Base-by-base conservation (phyloP, 306 rosid genomes). In the Sicyos baderoa region DNA sequence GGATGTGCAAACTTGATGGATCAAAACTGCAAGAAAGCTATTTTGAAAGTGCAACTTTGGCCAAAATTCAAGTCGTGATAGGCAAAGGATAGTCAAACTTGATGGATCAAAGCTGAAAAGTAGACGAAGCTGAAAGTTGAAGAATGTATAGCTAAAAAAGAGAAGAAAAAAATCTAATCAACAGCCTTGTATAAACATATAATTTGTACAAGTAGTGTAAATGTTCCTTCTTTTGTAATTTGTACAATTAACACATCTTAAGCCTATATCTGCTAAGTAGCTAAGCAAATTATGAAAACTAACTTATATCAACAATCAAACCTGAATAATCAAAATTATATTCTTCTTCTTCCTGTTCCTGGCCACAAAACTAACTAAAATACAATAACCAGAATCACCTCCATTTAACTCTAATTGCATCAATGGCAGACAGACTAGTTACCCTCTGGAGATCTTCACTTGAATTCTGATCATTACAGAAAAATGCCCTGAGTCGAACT, bases 221-320 rank as follows among this genome's bases (percentile, higher is more conserved):
- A 48, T 48, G 54, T 67, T 66, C 21, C 55, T 48, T 48, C 37
- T 15, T 67, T 67, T 67, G 69, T 67, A 67, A 7, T 67, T 67
- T 67, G 69, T 67, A 67, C 57, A 49, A 11, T 49, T 48, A 47
- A 45, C 72, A 67, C 56, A 25, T 22, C 56, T 40, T 67, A 67
- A 4, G 13, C 57, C 72, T 47, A 14, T 48, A 48, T 25, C 25
- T 21, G 18, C 7, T 42, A 23, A 48, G 10, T 48, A 15, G 37
- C 54, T 23, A 67, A 48, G 19, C 56, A 48, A n/a, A 67, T 4
- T 47, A 66, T 22, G 4, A 7, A 48, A 48, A 22, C 19, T 40
- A 40, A 40, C 45, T 40, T 40, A 40, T 7, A 40, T 3, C 45
- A 40, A 40, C 40, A 48, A 47, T 47, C 55, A 48, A 23, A 66